phyloP scores from a whole-genome alignment of 2,329 filamentous ascomycete genomes.

The Stemphylium beticola region DNA sequence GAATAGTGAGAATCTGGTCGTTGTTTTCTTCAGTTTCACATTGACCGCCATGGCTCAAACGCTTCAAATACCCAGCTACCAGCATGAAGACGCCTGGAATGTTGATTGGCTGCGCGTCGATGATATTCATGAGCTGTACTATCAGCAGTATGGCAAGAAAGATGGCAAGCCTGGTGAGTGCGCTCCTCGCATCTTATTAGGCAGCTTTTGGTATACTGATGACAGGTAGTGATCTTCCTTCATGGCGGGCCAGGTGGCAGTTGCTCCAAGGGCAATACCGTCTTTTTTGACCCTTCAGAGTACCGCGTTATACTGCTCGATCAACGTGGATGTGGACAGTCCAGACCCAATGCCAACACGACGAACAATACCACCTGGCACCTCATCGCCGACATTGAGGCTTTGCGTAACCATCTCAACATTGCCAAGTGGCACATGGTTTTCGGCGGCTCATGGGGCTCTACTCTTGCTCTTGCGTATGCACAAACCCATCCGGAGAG shows the following conservation, averaged over 20 bases:
- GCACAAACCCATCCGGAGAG: conserved; percentile 51
- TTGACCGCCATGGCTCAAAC: conserved; percentile 18
- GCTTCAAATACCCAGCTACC: conserved; percentile 31
- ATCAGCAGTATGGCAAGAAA: conserved; percentile 49
- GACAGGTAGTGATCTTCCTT: conserved; percentile 48
- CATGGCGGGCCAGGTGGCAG: conserved; percentile 55
- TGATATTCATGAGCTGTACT: conserved; percentile 46
- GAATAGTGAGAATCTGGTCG: background rate
- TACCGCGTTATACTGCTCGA: conserved; percentile 57
- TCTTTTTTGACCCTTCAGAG: conserved; percentile 53
- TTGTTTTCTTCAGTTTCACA: background rate
- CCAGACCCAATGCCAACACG: conserved; percentile 50
- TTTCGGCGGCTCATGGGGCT: conserved; percentile 59
- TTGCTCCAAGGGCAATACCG: conserved; percentile 45
- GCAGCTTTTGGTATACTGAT: background rate
- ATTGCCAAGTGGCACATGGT: conserved; percentile 54
- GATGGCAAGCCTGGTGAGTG: conserved; percentile 48
- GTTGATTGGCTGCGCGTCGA: conserved; percentile 41
- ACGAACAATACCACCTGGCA: conserved; percentile 55
- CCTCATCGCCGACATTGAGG: conserved; percentile 55
- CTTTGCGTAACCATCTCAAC: conserved; percentile 50
- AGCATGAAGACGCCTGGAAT: conserved; percentile 46
- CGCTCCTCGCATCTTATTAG: background rate
- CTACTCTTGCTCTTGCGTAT: conserved; percentile 54
- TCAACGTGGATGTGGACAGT: conserved; percentile 56